These are phyloP conservation scores for Thermochaetoides thermophila DNA, from an alignment of 495 filamentous ascomycete genomes.

Conservation along the genomic window DNA sequence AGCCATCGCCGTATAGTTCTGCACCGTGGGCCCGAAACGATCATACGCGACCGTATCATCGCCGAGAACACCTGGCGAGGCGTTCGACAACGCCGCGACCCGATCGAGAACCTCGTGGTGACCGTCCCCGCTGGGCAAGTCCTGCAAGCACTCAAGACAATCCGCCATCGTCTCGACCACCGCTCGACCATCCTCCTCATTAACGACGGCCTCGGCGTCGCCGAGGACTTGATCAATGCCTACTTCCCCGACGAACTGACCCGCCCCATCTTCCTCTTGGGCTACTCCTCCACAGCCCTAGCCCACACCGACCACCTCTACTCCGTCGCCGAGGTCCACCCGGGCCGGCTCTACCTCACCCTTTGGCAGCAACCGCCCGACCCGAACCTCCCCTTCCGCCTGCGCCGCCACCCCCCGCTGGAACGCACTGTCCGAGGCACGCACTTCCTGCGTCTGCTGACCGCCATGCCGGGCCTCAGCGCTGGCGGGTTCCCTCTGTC, in stretches of 20 bases:
- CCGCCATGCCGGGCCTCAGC: constrained; percentile 15
- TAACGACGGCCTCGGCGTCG: constrained; percentile 68
- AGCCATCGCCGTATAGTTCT: constrained; percentile 13
- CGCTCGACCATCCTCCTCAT: constrained; percentile 66
- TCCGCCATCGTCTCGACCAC: constrained; percentile 51
- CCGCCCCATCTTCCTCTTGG: constrained; percentile 63
- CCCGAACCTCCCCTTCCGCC: background rate
- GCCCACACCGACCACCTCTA: constrained; percentile 31
- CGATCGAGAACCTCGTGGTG: constrained; percentile 62
- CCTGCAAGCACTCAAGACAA: constrained; percentile 36
- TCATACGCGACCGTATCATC: constrained; percentile 7
- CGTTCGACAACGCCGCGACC: constrained; percentile 27
- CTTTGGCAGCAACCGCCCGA: constrained; percentile 2
- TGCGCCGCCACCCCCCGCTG: constrained; percentile 11
- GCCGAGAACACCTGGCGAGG: constrained; percentile 6
- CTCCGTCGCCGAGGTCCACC: constrained; percentile 44
- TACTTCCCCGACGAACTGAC: constrained; percentile 49
- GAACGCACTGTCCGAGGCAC: constrained; percentile 12
- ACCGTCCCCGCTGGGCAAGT: constrained; percentile 45
- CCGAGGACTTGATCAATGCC: constrained; percentile 53
- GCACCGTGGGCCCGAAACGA: constrained; percentile 2
- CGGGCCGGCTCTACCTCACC: constrained; percentile 15
- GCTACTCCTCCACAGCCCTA: constrained; percentile 53
- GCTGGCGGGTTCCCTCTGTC: constrained; percentile 12
- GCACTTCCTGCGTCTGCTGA: constrained; percentile 18